Percentiles rank a stretch among this genome's conserved stretches.
Evolutionary conservation across 257 asterid genomes (phyloP).

Genomic region (Petunia secreta): DNA sequence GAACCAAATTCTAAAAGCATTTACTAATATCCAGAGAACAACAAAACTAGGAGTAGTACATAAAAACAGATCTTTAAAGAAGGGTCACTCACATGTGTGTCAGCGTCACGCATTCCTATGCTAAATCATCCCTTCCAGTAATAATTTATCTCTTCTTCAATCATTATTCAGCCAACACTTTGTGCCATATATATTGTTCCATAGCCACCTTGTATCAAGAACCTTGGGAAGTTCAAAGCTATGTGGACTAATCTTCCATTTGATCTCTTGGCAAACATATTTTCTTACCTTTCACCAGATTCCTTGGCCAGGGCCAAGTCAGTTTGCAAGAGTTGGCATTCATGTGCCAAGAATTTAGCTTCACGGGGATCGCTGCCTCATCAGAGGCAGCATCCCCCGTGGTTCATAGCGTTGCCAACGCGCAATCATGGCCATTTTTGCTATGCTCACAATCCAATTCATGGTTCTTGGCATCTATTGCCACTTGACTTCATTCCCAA

Average conservation of each 20-base stretch:
- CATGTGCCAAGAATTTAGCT: slow-evolving; percentile 35
- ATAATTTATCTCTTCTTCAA: slow-evolving; percentile 9
- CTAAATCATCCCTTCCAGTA: slow-evolving; percentile 17
- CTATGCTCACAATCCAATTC: slow-evolving; percentile 56
- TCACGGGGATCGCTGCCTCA: slow-evolving; percentile 18
- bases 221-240: not conserved
- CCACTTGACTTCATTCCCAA: slow-evolving; percentile 40
- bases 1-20: slow-evolving; percentile 24
- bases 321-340: slow-evolving; percentile 62
- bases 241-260: slow-evolving; percentile 79
- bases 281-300: slow-evolving; percentile 75
- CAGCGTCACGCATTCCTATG: slow-evolving; percentile 57
- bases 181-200: not conserved
- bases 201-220: not conserved
- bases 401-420: slow-evolving; percentile 71
- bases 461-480: slow-evolving; percentile 46
- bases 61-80: not conserved
- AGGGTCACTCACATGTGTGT: slow-evolving; percentile 35
- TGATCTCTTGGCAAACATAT: slow-evolving; percentile 63
- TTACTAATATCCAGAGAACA: not conserved
- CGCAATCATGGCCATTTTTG: slow-evolving; percentile 47
- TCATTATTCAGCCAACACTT: slow-evolving; percentile 23
- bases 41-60: not conserved
- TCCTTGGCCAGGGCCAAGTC: slow-evolving; percentile 68
- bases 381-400: slow-evolving; percentile 47